These are phyloP conservation scores for Tuber aestivum DNA, from an alignment of 495 filamentous ascomycete genomes.

Conservation along the genomic window DNA sequence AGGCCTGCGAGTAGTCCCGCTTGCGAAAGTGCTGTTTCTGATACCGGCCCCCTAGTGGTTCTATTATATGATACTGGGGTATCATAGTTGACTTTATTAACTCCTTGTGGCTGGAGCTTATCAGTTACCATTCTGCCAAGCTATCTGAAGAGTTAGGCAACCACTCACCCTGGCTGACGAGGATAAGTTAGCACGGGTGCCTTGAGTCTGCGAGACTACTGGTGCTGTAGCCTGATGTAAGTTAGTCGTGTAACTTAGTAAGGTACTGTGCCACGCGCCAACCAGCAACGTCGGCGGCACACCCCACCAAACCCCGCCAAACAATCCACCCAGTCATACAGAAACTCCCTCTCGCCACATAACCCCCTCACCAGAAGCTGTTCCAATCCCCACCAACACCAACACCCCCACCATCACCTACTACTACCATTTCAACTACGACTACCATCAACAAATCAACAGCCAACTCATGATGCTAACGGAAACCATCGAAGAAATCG, in stretches of 20 bases:
- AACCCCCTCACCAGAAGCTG: background rate
- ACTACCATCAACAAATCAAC: background rate
- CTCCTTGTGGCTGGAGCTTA: background rate
- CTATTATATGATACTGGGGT: background rate
- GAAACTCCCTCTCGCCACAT: background rate
- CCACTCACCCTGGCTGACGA: background rate
- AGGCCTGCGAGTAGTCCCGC: background rate
- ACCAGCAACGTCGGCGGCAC: background rate
- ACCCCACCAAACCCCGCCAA: too few species aligned
- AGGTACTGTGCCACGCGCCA: too few species aligned
- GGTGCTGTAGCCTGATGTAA: too few species aligned
- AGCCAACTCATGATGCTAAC: constrained; percentile 19
- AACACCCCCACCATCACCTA: background rate
- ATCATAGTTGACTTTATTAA: background rate
- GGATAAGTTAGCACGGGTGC: background rate
- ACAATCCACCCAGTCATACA: background rate
- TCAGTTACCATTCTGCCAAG: background rate
- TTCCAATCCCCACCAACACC: background rate
- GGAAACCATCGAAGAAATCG: constrained; percentile 27
- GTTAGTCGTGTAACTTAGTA: too few species aligned
- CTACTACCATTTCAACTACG: background rate
- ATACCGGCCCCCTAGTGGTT: background rate
- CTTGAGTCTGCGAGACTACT: background rate
- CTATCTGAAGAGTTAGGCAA: background rate
- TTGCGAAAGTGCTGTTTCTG: background rate